A percentile compares a stretch with the other conserved stretches of the same genome.
These are phyloP conservation scores for Pisolithus marmoratus DNA, from an alignment of 768 basidiomycete genomes.

Conservation along the genomic window DNA sequence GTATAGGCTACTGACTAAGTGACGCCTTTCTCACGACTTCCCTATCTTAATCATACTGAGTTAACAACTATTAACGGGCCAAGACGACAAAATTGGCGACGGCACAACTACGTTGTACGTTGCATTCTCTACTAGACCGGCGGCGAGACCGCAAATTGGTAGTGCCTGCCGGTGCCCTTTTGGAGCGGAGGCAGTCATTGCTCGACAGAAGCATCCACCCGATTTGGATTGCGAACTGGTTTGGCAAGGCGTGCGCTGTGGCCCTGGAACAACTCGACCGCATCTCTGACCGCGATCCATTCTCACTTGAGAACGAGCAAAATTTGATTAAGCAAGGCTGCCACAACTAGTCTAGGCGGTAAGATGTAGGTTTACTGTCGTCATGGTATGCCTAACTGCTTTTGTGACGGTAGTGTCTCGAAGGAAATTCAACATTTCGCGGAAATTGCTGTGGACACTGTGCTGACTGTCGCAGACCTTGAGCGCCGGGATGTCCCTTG, in stretches of 20 bases:
- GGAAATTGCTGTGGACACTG: too few relatives aligned
- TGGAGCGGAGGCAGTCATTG: constrained; percentile 92
- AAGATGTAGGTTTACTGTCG: constrained; percentile 70
- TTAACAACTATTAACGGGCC: constrained; percentile 92
- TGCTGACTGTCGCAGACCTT: too few relatives aligned
- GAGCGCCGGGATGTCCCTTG: too few relatives aligned
- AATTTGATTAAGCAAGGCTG: constrained; percentile 92
- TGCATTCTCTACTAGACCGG: constrained; percentile 3
- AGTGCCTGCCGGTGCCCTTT: constrained; percentile 96
- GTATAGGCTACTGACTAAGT: too few relatives aligned
- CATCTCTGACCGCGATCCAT: constrained; percentile 87
- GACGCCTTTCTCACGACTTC: too few relatives aligned
- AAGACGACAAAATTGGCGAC: constrained; percentile 99
- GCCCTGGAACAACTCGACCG: constrained; percentile 87
- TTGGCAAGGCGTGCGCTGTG: constrained; percentile 88
- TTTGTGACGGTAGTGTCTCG: too few relatives aligned
- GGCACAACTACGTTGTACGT: constrained; percentile 95
- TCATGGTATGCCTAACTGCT: neutral
- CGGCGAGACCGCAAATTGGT: neutral
- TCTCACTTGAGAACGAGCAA: constrained; percentile 72
- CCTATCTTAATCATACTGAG: too few relatives aligned
- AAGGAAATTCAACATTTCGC: too few relatives aligned
- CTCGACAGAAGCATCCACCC: constrained; percentile 99
- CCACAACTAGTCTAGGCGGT: constrained; percentile 93
- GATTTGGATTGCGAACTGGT: constrained; percentile 98